phyloP scores from a whole-genome alignment of 2,329 filamentous ascomycete genomes.

The Pseudocercospora vitis region DNA sequence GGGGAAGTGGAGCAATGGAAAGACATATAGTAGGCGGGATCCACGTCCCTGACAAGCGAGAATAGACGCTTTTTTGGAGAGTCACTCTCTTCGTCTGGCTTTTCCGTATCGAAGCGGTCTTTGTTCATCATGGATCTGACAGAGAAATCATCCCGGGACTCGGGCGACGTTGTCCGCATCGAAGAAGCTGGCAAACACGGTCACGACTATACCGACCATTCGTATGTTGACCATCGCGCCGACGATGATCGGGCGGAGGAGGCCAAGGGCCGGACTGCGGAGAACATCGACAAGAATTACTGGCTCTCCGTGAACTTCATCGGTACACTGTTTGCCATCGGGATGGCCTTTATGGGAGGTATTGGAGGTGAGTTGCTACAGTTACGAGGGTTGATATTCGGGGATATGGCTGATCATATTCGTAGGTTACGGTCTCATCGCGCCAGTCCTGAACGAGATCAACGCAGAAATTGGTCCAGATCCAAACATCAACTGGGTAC shows the following conservation, averaged over 20 bases:
- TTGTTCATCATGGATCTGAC: not conserved
- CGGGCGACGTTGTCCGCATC: slow-evolving; percentile 16
- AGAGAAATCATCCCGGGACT: not conserved
- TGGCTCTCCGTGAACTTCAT: slow-evolving; percentile 31
- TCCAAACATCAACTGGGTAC: slow-evolving; percentile 42
- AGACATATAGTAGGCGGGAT: too few relatives aligned
- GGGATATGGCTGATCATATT: not conserved
- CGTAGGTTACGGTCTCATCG: slow-evolving; percentile 30
- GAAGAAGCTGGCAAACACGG: slow-evolving; percentile 13
- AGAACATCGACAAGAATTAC: slow-evolving; percentile 28
- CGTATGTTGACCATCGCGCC: slow-evolving; percentile 26
- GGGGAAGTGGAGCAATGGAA: too few relatives aligned
- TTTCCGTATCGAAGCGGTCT: not conserved
- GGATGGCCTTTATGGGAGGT: slow-evolving; percentile 31
- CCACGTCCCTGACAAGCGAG: too few relatives aligned
- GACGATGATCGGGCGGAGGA: slow-evolving; percentile 30
- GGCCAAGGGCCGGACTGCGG: slow-evolving; percentile 27
- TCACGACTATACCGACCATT: slow-evolving; percentile 13
- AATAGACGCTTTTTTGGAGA: too few relatives aligned
- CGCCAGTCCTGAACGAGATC: slow-evolving; percentile 32
- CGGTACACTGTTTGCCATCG: slow-evolving; percentile 30
- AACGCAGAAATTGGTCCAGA: slow-evolving; percentile 42
- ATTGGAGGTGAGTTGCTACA: slow-evolving; percentile 28
- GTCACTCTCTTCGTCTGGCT: not conserved
- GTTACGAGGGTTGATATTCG: not conserved